Base-by-base conservation (phyloP, 192 early-diverging fungal species). In the Mycoemilia scoparia region DNA sequence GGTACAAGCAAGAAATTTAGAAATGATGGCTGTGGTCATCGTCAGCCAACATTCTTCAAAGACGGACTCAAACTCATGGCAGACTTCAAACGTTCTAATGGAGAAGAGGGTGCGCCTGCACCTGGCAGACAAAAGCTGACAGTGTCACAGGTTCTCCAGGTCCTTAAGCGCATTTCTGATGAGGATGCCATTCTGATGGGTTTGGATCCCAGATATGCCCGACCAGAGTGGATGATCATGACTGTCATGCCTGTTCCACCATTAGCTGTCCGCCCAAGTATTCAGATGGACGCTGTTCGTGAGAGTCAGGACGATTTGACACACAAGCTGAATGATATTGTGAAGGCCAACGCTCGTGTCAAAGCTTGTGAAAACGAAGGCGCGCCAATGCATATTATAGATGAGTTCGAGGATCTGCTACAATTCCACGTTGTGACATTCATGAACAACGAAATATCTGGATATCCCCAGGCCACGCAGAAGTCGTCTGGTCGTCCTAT, bases 161-260 rank as follows among this genome's bases (percentile, higher is more conserved):
- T 96, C 10, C 69, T 98, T 34, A 76, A 76, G 49, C 73, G 69
- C 36, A 95, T 98, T 38, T 64, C 71, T 7, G 81, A 91, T 44
- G 71, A 79, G 49, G 93, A 96, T 42, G 73, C 77, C 20, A 41
- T 64, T 32, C 65, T 66, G 40, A 82, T 98, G 76, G 93, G 90
- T 16, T 57, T 98, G 14, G 75, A 77, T 36, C 73, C 79, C 19
- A 71, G 87, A 40, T 96, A 69, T 66, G 90, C 91, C 10, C 72
- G 90, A 10, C 93, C 93, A 7, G 93, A 95, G 55, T 98, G 93
- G 93, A 91, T 98, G 87, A 69, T 96, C 34, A 68, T 92, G 36
- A 82, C 86, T 4, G 78, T 87, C 11, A 66, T 98, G 41, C 85
- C 93, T 11, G 89, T 96, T 5, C 87, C 95, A 24, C 95, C 95